A percentile compares a stretch with the other conserved stretches of the same genome.
Conservation (phyloP, 129 eudicot species). For the Flaveria trinervia region DNA sequence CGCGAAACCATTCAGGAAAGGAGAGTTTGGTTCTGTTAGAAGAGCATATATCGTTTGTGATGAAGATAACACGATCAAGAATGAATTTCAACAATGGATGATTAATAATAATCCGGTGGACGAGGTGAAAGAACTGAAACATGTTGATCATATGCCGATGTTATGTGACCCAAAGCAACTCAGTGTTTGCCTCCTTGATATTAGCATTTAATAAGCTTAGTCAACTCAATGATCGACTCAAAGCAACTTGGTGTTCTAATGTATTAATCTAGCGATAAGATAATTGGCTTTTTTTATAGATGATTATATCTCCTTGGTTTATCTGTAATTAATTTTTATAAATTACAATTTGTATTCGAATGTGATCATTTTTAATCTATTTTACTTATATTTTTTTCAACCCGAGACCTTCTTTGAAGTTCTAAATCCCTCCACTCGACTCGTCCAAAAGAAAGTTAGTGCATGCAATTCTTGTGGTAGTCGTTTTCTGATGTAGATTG, state of each 20-base stretch:
- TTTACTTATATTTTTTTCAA: too few relatives aligned
- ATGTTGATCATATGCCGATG: conserved; percentile 80
- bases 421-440: too few relatives aligned
- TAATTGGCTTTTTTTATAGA: too few relatives aligned
- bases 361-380: too few relatives aligned
- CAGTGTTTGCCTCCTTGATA: conserved; percentile 32
- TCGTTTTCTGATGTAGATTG: too few relatives aligned
- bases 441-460: too few relatives aligned
- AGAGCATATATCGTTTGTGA: conserved; percentile 44
- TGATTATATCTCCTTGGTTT: too few relatives aligned
- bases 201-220: conserved; percentile 4
- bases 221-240: conserved; percentile 6
- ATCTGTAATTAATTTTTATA: too few relatives aligned
- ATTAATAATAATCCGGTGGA: conserved; percentile 41
- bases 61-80: conserved; percentile 43
- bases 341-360: too few relatives aligned
- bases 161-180: conserved; percentile 48
- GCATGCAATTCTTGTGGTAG: too few relatives aligned
- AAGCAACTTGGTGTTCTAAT: neutral
- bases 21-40: conserved; percentile 51
- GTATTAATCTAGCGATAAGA: too few relatives aligned
- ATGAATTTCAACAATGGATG: conserved; percentile 49
- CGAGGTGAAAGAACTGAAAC: conserved; percentile 48
- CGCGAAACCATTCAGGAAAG: conserved; percentile 26
- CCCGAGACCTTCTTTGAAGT: too few relatives aligned